A percentile compares a stretch with the other conserved stretches of the same genome.
Conservation (phyloP, 2,329 filamentous ascomycete species). For the Magnaporthiopsis incrustans region DNA sequence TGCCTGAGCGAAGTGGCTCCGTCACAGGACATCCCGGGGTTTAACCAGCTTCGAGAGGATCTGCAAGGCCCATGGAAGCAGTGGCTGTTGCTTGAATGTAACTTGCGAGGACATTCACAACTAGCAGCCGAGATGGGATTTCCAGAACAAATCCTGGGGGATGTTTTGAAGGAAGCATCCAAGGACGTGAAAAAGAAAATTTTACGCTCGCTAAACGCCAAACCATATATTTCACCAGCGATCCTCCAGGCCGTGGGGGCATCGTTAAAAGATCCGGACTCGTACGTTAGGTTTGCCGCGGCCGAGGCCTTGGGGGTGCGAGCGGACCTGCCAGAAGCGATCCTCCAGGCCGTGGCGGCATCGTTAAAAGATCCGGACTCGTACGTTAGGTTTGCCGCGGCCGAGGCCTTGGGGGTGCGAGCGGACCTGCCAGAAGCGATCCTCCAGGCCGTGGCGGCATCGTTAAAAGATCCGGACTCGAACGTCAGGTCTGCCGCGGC, state of each 20-base stretch:
- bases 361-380: not conserved
- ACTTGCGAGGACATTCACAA: conserved; percentile 7
- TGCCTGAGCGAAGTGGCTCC: conserved; percentile 21
- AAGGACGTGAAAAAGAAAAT: not conserved
- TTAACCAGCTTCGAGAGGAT: conserved; percentile 8
- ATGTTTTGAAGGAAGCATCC: conserved; percentile 11
- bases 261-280: conserved; percentile 1
- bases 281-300: not conserved
- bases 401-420: too few relatives aligned
- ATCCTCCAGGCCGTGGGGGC: not conserved
- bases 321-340: not conserved
- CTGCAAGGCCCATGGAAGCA: conserved; percentile 12
- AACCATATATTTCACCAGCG: not conserved
- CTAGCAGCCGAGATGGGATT: conserved; percentile 13
- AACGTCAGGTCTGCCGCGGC: not conserved
- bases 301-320: not conserved
- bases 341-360: not conserved
- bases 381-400: not conserved
- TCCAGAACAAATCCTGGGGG: conserved; percentile 11
- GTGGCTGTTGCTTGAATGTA: conserved; percentile 18
- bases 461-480: not conserved
- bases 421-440: too few relatives aligned
- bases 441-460: not conserved
- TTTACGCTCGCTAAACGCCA: not conserved
- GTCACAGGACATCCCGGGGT: conserved; percentile 6